A percentile compares a stretch with the other conserved stretches of the same genome.
phyloP scores from a whole-genome alignment of 768 basidiomycete species.

The Tremella yokohamensis region DNA sequence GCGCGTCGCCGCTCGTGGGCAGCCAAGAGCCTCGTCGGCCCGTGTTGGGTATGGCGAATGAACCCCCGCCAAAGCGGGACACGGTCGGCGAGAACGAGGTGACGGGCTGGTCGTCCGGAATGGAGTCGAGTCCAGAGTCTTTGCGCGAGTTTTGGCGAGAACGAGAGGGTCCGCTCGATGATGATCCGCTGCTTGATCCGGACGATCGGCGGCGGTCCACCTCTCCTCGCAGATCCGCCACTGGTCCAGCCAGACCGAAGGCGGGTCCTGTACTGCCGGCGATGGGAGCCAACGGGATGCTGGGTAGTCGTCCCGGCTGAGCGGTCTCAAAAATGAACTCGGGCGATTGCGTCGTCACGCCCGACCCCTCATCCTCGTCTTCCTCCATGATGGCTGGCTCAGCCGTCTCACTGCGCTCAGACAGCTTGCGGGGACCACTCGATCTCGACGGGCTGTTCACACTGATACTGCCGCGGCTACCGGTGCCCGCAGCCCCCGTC shows the following conservation, averaged over 20 bases:
- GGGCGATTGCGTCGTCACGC: constrained; percentile 2
- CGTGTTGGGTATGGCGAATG: constrained; percentile 13
- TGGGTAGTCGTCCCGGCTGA: neutral
- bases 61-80: constrained; percentile 13
- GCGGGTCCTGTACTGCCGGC: too few relatives aligned
- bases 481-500: constrained; percentile 2
- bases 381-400: constrained; percentile 35
- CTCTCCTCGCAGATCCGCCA: too few relatives aligned
- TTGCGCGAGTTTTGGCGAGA: constrained; percentile 18
- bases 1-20: constrained; percentile 12
- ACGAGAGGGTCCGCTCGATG: constrained; percentile 9
- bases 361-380: constrained; percentile 28
- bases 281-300: neutral
- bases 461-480: too few relatives aligned
- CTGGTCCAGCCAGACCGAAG: too few relatives aligned
- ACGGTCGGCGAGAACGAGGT: constrained; percentile 20
- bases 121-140: constrained; percentile 18
- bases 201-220: neutral
- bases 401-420: constrained; percentile 8
- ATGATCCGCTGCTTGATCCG: constrained; percentile 8
- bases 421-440: constrained; percentile 6
- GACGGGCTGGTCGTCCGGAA: constrained; percentile 19
- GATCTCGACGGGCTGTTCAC: neutral
- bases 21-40: constrained; percentile 39
- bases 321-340: neutral